These are phyloP conservation scores for Polysphondylium violaceum DNA, from an alignment of 78 protist species.

Conservation along the genomic window DNA sequence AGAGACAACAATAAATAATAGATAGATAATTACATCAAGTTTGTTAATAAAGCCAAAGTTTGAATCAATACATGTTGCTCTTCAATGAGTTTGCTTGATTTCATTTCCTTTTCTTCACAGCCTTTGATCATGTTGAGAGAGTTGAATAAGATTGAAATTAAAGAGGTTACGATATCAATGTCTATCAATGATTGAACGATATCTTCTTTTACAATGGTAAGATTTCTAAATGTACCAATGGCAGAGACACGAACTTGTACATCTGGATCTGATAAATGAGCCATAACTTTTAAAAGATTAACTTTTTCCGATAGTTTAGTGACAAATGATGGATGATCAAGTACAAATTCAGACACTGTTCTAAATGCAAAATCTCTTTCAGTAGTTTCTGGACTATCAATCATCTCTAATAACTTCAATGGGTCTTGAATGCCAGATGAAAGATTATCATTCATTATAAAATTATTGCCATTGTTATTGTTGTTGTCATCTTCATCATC, in stretches of 20 bases:
- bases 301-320: background rate
- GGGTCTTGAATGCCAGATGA: constrained; percentile 21
- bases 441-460: constrained; percentile 4
- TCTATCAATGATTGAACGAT: background rate
- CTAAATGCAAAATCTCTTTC: constrained; percentile 62
- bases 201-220: constrained; percentile 8
- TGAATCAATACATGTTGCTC: constrained; percentile 60
- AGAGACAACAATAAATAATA: background rate
- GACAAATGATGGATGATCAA: constrained; percentile 7
- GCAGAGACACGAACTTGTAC: constrained; percentile 58
- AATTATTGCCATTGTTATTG: constrained; percentile 6
- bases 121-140: background rate
- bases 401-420: constrained; percentile 5
- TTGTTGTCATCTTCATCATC: background rate
- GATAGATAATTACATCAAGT: constrained; percentile 17
- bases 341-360: constrained; percentile 36
- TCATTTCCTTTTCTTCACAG: constrained; percentile 9
- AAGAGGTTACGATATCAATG: constrained; percentile 32
- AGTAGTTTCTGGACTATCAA: constrained; percentile 3
- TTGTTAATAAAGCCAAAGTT: constrained; percentile 38
- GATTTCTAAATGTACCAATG: constrained; percentile 61
- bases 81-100: background rate
- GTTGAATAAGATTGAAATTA: constrained; percentile 25
- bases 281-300: background rate
- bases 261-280: constrained; percentile 5